These are phyloP conservation scores for Massospora cicadina DNA, from an alignment of 371 early-diverging fungal species.

Conservation along the genomic window DNA sequence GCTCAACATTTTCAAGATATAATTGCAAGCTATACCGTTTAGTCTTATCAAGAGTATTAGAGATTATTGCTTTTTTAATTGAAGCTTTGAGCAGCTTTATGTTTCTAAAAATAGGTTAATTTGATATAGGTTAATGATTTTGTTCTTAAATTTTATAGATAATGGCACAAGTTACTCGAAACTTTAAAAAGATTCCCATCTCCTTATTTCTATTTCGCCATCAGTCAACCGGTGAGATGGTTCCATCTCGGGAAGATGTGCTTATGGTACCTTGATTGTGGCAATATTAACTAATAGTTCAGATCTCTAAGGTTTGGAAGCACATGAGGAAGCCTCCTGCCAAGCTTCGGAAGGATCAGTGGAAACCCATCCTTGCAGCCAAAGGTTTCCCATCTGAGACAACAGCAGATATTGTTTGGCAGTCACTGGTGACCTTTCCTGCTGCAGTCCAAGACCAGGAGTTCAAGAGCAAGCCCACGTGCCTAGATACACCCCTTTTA, in stretches of 20 bases:
- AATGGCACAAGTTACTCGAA: no score
- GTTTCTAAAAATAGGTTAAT: no score
- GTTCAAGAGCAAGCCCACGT: background rate
- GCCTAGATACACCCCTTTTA: background rate
- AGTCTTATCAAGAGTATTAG: no score
- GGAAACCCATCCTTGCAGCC: constrained; percentile 7
- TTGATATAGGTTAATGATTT: no score
- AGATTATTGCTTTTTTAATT: no score
- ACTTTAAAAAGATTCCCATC: background rate
- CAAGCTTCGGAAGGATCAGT: constrained; percentile 7
- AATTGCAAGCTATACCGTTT: no score
- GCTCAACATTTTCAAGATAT: no score
- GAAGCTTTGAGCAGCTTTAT: no score
- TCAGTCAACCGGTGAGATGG: constrained; percentile 1
- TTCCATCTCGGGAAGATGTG: constrained; percentile 3
- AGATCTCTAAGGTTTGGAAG: constrained; percentile 7
- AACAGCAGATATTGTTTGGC: constrained; percentile 10
- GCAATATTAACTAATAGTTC: background rate
- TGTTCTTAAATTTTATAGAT: no score
- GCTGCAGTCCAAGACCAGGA: background rate
- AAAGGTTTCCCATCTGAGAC: background rate
- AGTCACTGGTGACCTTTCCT: constrained; percentile 6
- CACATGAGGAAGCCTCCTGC: background rate
- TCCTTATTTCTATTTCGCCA: constrained; percentile 4
- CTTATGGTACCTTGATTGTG: background rate